Evolutionary conservation across 208 protist genomes (phyloP), one percentile per base, ranked within the genome.

Genomic region (Wallacemonas sp.): DNA sequence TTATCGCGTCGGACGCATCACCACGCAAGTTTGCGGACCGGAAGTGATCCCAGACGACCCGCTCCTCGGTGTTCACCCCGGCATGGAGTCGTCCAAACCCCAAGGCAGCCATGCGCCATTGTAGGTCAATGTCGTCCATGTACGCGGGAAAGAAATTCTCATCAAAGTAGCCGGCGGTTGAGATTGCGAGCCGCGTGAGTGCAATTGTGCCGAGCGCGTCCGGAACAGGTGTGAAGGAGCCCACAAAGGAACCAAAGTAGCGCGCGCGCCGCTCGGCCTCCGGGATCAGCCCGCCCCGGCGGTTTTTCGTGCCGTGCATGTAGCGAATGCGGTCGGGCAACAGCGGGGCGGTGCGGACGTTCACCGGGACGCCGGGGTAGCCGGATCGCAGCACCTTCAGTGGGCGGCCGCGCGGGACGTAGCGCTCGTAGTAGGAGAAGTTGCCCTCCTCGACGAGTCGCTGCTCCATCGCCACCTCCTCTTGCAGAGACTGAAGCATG

Each of bases 131-230:
- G 46, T 83, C 77, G 16, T 83, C 77, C 54, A 83, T 65, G 61
- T 79, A 79, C 1, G 66, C 70, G 14, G 77, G 77, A 30, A 70
- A 83, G 54, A 65, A 79, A 52, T 83, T 83, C 63, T 83, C 77
- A 48, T 83, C 77, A 36, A 83, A 76, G 44, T 67, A 74, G 12
- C 73, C 78, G 4, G 66, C 69, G 8, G 61, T 63, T 3, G 61
- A 66, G 2, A 83, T 49, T 32, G 69, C 69, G 6, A 79, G 56
- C 3, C 78, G 72, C 29, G 78, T 76, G 26, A 83, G 12, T 16
- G 57, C 52, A 24, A 61, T 21, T 16, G 68, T 76, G 4, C 65
- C 63, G 14, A 76, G 21, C 0, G 57, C 65, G 9, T 24, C 29
- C 12, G 38, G 36, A 23, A 71, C 43, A 11, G 65, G 65, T 8